Evolutionary conservation across 192 early-diverging fungal species (phyloP).

Genomic region (Mortierella hygrophila): DNA sequence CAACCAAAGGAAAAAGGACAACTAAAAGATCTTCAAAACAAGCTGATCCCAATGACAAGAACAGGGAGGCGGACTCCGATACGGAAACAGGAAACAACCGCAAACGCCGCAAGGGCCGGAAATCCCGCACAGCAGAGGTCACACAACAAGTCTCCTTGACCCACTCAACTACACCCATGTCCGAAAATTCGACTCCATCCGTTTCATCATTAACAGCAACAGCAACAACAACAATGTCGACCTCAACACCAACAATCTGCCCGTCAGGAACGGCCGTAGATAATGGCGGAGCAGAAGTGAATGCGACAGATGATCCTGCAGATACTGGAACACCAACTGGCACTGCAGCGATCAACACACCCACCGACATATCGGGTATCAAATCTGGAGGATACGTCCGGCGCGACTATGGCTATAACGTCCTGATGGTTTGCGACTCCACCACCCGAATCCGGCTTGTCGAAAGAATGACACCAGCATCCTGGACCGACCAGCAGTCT

Average conservation of each 20-base stretch:
- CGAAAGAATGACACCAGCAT: constrained; percentile 13
- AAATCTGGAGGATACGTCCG: constrained; percentile 10
- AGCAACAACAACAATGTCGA: not conserved
- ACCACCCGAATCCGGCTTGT: constrained; percentile 39
- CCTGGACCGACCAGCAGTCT: constrained; percentile 8
- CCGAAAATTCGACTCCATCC: not conserved
- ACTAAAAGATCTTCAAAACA: not conserved
- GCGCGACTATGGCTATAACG: constrained; percentile 35
- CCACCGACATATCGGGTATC: not conserved
- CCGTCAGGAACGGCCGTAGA: not conserved
- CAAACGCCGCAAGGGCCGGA: not conserved
- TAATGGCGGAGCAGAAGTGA: not conserved
- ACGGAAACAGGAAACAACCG: not conserved
- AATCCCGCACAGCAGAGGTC: not conserved
- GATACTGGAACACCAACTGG: not conserved
- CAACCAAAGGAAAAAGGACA: not conserved
- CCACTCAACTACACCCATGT: not conserved
- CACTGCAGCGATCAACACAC: not conserved
- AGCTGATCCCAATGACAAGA: not conserved
- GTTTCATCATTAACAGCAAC: not conserved
- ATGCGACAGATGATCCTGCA: not conserved
- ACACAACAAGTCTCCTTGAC: not conserved
- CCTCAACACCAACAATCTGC: not conserved
- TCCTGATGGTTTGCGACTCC: constrained; percentile 27
- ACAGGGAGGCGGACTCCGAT: not conserved